Evolutionary conservation across 129 eudicot species (phyloP), one percentile per base, ranked within the genome.

Genomic region (Flaveria trinervia): DNA sequence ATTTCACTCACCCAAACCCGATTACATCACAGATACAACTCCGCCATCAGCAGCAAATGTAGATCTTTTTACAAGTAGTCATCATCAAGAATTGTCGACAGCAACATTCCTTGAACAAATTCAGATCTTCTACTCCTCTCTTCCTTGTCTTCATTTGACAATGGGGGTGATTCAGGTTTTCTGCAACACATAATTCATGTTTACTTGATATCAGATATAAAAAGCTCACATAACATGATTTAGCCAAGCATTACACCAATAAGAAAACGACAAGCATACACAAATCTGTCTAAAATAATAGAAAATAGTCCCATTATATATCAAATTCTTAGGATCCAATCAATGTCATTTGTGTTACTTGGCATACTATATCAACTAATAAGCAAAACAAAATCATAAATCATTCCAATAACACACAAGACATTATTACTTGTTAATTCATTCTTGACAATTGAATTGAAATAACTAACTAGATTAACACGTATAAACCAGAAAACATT

Each of bases 61-160:
- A 72, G 84, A 83, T 39, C 11, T 70, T 55, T 79, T 73, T 74
- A 80, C 84, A 80, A 80, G 25, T 68, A 82, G 44, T 86, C 86
- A 65, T 89, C 94, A 22, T 85, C 86, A 65, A 92, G 84, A 72
- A 92, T 88, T 6, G 89, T 86, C 65, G 96, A 92, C 81, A 90
- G 41, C 71, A 92, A 71, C 85, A 92, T 75, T 49, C 91, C 96
- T 52, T 90, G 96, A 79, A 88, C 96, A 74, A 92, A 88, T 50
- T 85, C 88, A 4, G 90, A 86, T 70, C 95, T 92, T 81, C 75
- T 90, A 50, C 90, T 74, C 88, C 87, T 92, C 88, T 92, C 98
- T 76, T 92, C 89, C 70, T 88, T 83, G 79, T 92, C 98, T 80
- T 92, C 88, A 41, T 72, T 78, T 6, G 96, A 92, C 80, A 92